phyloP scores from a whole-genome alignment of 2,329 filamentous ascomycete genomes.

The Zymoseptoria tritici region DNA sequence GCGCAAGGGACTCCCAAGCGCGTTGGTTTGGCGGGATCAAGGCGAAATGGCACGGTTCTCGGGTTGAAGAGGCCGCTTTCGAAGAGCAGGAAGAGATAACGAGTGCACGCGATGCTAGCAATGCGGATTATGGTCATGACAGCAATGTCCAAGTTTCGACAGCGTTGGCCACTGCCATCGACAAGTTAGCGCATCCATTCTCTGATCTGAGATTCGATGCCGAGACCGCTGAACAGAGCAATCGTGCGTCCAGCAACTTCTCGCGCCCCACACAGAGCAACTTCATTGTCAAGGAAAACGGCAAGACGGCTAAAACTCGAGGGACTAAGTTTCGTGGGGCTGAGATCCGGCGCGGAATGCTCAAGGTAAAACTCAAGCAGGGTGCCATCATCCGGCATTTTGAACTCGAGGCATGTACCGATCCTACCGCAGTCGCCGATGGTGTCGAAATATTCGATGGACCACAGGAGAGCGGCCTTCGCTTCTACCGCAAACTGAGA shows the following conservation, averaged over 20 bases:
- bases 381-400: not conserved
- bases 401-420: not conserved
- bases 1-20: not conserved
- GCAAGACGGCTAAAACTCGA: not conserved
- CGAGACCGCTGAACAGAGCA: too few species aligned
- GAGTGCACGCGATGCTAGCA: not conserved
- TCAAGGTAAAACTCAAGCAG: not conserved
- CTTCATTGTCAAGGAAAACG: not conserved
- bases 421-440: not conserved
- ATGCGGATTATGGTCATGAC: not conserved
- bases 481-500: not conserved
- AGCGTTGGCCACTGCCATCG: not conserved
- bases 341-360: not conserved
- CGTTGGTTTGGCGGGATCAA: not conserved
- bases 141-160: not conserved
- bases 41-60: not conserved
- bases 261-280: too few species aligned
- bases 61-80: not conserved
- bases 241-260: too few species aligned
- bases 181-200: too few species aligned
- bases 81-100: not conserved
- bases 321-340: not conserved
- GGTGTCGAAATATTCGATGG: not conserved
- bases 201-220: too few species aligned
- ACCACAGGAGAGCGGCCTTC: not conserved